These are phyloP conservation scores for Populus trichocarpa DNA, from an alignment of 441 rosid species.

Conservation along the genomic window DNA sequence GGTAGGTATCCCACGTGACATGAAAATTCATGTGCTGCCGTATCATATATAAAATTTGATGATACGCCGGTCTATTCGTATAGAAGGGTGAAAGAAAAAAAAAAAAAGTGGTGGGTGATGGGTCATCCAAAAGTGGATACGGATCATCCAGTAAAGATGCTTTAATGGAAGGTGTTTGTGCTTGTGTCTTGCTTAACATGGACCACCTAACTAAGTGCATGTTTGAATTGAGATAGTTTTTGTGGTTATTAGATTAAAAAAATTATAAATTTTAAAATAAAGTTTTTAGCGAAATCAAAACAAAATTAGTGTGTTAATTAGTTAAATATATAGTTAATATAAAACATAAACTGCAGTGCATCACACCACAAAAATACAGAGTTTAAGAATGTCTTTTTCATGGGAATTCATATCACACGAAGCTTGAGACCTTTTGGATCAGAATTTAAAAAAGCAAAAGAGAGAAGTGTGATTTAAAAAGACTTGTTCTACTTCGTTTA, in stretches of 20 bases:
- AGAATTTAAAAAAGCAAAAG: constrained; percentile 5
- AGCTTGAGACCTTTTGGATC: background rate
- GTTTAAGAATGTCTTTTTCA: too few relatives aligned
- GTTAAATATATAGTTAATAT: too few relatives aligned
- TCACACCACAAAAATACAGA: too few relatives aligned
- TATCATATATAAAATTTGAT: constrained; percentile 16
- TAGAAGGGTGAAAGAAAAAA: background rate
- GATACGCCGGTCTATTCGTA: background rate
- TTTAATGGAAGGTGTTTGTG: constrained; percentile 10
- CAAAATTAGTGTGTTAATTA: too few relatives aligned
- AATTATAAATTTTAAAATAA: too few relatives aligned
- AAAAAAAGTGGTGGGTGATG: constrained; percentile 15
- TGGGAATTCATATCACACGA: too few relatives aligned
- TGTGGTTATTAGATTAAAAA: too few relatives aligned
- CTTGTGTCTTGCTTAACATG: constrained; percentile 23
- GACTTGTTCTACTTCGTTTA: constrained; percentile 15
- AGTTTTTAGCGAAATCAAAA: too few relatives aligned
- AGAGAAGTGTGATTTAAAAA: constrained; percentile 14
- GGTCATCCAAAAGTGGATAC: constrained; percentile 32
- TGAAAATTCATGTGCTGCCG: constrained; percentile 28
- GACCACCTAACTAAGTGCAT: constrained; percentile 12
- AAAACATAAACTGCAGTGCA: too few relatives aligned
- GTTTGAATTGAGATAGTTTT: background rate
- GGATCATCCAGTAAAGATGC: constrained; percentile 36
- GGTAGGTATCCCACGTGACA: constrained; percentile 33